Percentiles rank a stretch among this genome's conserved stretches.
Conservation (phyloP, 352 stramenopile genomes). For the Phytophthora pseudosyringae region DNA sequence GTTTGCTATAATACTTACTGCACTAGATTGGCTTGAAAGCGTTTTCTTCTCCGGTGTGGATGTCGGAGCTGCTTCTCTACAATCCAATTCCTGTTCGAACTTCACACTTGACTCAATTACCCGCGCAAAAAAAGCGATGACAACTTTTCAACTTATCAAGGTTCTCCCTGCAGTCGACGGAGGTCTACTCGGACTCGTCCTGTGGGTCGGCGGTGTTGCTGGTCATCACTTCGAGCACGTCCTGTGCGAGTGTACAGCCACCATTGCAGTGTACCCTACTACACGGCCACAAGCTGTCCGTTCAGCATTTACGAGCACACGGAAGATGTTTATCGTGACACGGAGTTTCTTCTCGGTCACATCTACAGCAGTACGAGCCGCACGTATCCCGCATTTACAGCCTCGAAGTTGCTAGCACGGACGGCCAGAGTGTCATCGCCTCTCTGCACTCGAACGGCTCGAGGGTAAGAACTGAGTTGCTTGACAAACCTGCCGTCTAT, state of each 20-base stretch:
- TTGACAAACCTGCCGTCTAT: too few relatives aligned
- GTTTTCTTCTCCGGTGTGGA: too few relatives aligned
- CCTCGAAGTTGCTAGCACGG: slow-evolving; percentile 26
- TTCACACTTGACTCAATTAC: neutral
- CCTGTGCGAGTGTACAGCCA: slow-evolving; percentile 17
- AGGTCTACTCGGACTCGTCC: slow-evolving; percentile 41
- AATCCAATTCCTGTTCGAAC: slow-evolving; percentile 23
- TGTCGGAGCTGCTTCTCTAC: too few relatives aligned
- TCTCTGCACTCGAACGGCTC: slow-evolving; percentile 29
- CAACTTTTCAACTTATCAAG: neutral
- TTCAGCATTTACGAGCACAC: slow-evolving; percentile 29
- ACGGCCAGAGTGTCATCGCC: slow-evolving; percentile 32
- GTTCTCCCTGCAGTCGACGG: slow-evolving; percentile 28
- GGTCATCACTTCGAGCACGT: slow-evolving; percentile 7
- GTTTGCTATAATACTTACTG: too few relatives aligned
- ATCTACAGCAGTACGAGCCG: slow-evolving; percentile 29
- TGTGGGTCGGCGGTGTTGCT: slow-evolving; percentile 28
- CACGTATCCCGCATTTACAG: slow-evolving; percentile 20
- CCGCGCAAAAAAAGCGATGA: neutral
- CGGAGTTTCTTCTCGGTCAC: slow-evolving; percentile 32
- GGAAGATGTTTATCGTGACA: slow-evolving; percentile 23
- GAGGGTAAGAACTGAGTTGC: too few relatives aligned
- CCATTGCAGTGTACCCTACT: slow-evolving; percentile 20
- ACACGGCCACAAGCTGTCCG: slow-evolving; percentile 27
- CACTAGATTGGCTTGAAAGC: too few relatives aligned